Conservation (phyloP, 1,284 basidiomycete genomes). For the Apiotrichum veenhuisii region DNA sequence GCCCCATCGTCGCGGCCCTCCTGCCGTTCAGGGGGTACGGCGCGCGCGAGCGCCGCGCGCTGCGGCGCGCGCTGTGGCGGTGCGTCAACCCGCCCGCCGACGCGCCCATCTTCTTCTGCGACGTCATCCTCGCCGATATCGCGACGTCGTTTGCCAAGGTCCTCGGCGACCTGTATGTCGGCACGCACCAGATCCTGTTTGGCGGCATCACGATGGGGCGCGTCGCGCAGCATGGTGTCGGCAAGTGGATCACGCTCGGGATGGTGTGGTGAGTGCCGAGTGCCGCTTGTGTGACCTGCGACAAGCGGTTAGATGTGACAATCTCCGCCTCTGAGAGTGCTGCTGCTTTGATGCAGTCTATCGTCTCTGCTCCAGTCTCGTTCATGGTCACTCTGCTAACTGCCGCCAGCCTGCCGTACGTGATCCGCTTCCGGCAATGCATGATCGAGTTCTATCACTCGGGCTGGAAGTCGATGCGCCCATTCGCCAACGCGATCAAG, state of each 20-base stretch:
- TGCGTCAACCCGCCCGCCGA: conserved; percentile 66
- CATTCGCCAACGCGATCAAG: conserved; percentile 91
- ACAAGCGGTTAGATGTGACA: too few species aligned
- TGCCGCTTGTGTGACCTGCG: too few species aligned
- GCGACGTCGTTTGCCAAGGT: conserved; percentile 97
- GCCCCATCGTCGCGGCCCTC: conserved; percentile 58
- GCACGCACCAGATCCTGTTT: conserved; percentile 65
- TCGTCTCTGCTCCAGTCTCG: not conserved
- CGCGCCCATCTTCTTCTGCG: conserved; percentile 74
- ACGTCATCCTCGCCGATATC: conserved; percentile 91
- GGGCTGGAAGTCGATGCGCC: conserved; percentile 62
- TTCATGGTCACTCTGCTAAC: not conserved
- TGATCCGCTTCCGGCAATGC: conserved; percentile 89
- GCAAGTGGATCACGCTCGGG: conserved; percentile 70
- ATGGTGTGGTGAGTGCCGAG: conserved; percentile 70
- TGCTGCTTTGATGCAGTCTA: too few species aligned
- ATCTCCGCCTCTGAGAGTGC: too few species aligned
- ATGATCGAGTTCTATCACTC: conserved; percentile 75
- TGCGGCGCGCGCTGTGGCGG: conserved; percentile 66
- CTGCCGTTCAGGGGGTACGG: conserved; percentile 65
- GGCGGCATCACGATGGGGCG: conserved; percentile 65
- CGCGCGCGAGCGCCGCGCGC: conserved; percentile 66
- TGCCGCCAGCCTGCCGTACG: conserved; percentile 73
- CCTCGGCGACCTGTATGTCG: conserved; percentile 88
- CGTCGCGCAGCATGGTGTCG: conserved; percentile 61